phyloP scores from a whole-genome alignment of 2,329 filamentous ascomycete species.

The Paraphoma chrysanthemicola region DNA sequence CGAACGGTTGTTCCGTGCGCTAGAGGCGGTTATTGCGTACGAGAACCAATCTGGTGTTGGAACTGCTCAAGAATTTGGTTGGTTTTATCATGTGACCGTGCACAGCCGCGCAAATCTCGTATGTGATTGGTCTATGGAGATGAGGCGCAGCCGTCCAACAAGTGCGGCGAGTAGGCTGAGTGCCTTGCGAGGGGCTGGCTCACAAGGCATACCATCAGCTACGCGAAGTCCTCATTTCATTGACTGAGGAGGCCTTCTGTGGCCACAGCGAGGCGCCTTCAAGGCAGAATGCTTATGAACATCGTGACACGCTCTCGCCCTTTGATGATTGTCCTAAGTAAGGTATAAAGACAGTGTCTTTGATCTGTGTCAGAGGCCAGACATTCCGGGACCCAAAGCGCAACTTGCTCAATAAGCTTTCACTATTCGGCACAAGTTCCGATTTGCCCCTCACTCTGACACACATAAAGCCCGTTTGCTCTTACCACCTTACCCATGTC shows the following conservation, averaged over 20 bases:
- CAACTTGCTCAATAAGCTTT: neutral
- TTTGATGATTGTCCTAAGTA: too few species aligned
- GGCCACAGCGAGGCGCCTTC: neutral
- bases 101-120: neutral
- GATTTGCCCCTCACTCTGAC: slow-evolving; percentile 1
- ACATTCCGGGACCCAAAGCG: slow-evolving; percentile 2
- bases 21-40: slow-evolving; percentile 6
- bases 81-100: neutral
- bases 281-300: neutral
- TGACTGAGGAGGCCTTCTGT: neutral
- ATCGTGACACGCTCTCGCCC: too few species aligned
- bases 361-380: neutral
- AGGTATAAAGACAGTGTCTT: neutral
- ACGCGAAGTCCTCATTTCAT: neutral
- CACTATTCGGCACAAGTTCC: neutral
- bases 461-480: neutral
- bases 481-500: slow-evolving; percentile 15
- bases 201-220: neutral
- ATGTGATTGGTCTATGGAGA: neutral
- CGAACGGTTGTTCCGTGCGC: slow-evolving; percentile 4
- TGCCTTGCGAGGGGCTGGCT: neutral
- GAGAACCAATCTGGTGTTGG: neutral
- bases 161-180: neutral
- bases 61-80: neutral
- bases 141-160: neutral